Evolutionary conservation across 192 early-diverging fungal species (phyloP), one percentile per base, ranked within the genome.

Genomic region (Linnemannia schmuckeri): DNA sequence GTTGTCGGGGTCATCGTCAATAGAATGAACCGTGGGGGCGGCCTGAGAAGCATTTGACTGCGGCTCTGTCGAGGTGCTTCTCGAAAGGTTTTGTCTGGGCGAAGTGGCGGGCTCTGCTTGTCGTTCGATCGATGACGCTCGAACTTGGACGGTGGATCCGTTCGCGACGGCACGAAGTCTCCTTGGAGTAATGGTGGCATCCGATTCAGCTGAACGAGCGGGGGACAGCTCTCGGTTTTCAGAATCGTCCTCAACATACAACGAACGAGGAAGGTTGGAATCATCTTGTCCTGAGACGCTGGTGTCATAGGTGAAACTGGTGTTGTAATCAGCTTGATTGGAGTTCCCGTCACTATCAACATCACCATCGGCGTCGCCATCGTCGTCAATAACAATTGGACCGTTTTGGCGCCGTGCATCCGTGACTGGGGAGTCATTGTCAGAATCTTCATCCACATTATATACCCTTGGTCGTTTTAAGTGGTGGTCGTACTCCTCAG

Each of bases 341-440:
- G 79, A 80, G 41, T 73, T 63, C 22, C n/a, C 27, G 70, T 38
- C 46, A 24, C 37, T 49, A 22, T 9, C 8, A 20, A 1, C 52
- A 13, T 75, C 15, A 37, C 47, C 72, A 37, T 68, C 55, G 13
- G 63, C 73, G 37, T 76, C 41, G 12, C 69, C 55, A 33, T 83
- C 82, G 20, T 83, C 82, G 42, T 47, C 82, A 74, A 83, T 52
- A 38, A 83, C 61, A 37, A 83, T 75, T 8, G 72, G 33, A 42
- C 55, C 20, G 37, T 37, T 22, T 13, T 79, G 40, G 3, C 18
- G 75, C 18, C 17, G n/a, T 3, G 12, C 40, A 27, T 33, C 27
- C 61, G 40, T 7, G 40, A n/a, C 57, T 20, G 74, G 40, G 38
- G 75, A 1, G 17, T 70, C 33, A 40, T 78, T 46, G 6, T 80